Base-by-base conservation (phyloP, 2,329 filamentous ascomycete species). In the Lasiodiplodia hormozganensis region DNA sequence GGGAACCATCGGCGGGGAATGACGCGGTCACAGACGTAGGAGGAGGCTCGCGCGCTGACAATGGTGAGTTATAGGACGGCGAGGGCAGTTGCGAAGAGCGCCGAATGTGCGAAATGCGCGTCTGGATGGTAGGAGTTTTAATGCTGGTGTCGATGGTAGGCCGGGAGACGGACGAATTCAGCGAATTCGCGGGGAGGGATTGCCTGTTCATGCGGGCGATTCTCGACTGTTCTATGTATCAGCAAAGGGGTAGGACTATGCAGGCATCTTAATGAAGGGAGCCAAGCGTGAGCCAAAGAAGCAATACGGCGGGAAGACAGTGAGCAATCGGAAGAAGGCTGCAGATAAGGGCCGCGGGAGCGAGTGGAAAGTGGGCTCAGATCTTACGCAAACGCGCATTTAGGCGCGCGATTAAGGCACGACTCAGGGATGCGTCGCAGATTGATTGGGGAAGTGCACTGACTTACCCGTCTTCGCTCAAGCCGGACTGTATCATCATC, bases 191-290 rank as follows among this genome's bases (percentile, higher is more conserved):
- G 12, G 78, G 77, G 10, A 77, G 72, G 18, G 78, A 79, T 68
- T 78, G 75, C 18, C 78, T 74, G 72, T 72, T 77, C 23, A 75
- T 71, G 49, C 77, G 74, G 65, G 76, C 77, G 58, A 80, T 77
- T 70, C 78, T 77, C n/a, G 78, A 79, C 74, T 78, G 70, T 40
- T 67, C 25, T 28, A 49, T 54, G 53, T 16, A 54, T 67, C 36
- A 67, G 65, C 65, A 28, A 43, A 60, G 54, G 31, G 54, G 53
- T 16, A 31, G 28, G 43, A 11, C 60, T 18, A 38, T 64, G 60
- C 60, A 38, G 25, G 43, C 60, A 38, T 64, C n/a, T 64, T 64
- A 62, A 64, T 64, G 60, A 64, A 64, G 60, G 51, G 60, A 23
- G 60, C 60, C 60, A 43, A 38, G 43, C 60, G 43, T 36, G 47